Evolutionary conservation across 768 basidiomycete species (phyloP), one percentile per base, ranked within the genome.

Genomic region (Tephrocybe rancida): DNA sequence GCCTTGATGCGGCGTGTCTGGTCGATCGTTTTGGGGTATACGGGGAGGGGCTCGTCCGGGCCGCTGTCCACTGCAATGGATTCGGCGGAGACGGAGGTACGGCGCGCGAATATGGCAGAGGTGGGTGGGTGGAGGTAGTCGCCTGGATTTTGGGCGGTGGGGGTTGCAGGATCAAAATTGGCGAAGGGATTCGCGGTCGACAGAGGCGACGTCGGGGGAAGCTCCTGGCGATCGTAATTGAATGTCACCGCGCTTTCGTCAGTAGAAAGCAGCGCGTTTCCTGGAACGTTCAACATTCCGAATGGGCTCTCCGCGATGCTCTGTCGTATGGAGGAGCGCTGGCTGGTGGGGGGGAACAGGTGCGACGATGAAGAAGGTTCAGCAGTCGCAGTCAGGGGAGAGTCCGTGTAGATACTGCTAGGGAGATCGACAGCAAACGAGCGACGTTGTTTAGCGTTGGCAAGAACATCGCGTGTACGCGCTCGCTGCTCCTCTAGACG

Each of bases 11-110:
- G 85, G 22, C 80, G 79, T 27, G 95, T 79, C 71, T 99, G 97
- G 59, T 93, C 88, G 1, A 82, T 72, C 13, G 88, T 78, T 75
- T 99, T 98, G 6, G 79, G 77, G 62, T 83, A 90, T 46, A 87
- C 76, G 19, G 93, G 93, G 8, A 90, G 81, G 19, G 84, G 81
- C 57, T 88, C 84, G 60, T 86, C 77, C 55, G 77, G 66, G 54
- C 75, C 75, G 64, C 83, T 82, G 67, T 90, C 83, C 49, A 97
- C 83, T n/a, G 84, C 84, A 66, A 98, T 93, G 3, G 95, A 93
- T 70, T 99, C 97, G 4, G 97, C 97, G 50, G 91, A 94, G 54
- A 99, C 94, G 32, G 95, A 98, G 2, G 92, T 90, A 38, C 97
- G 86, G 32, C 97, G 85, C 26, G 92, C 92, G 66, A 98, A 82